Evolutionary conservation across 2,329 filamentous ascomycete genomes (phyloP).

Genomic region (Graphilbum fragrans): DNA sequence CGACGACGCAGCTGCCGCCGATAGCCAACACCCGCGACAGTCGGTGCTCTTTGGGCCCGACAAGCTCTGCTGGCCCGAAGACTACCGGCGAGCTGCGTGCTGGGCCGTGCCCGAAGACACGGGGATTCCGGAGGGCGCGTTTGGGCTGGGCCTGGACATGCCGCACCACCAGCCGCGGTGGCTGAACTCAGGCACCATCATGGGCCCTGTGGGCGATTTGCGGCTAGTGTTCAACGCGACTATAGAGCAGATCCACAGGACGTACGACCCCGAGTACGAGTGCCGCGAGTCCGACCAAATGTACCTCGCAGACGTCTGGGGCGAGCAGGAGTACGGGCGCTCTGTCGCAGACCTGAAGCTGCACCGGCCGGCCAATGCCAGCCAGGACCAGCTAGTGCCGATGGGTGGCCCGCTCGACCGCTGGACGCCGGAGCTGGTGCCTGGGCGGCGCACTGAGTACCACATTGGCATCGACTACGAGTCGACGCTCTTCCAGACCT

Average conservation of each 20-base stretch:
- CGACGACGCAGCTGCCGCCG: not conserved
- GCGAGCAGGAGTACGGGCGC: slow-evolving; percentile 5
- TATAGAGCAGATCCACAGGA: not conserved
- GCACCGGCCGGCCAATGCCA: not conserved
- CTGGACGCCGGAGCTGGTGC: not conserved
- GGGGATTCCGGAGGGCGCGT: not conserved
- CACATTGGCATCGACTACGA: slow-evolving; percentile 4
- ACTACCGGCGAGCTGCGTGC: slow-evolving; percentile 2
- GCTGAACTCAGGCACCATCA: slow-evolving; percentile 5
- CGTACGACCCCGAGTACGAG: slow-evolving; percentile 2
- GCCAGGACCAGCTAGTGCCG: not conserved
- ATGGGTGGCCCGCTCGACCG: not conserved
- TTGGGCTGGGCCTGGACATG: not conserved
- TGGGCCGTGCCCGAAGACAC: slow-evolving; percentile 1
- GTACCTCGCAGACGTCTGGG: slow-evolving; percentile 3
- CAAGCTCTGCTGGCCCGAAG: slow-evolving; percentile 5
- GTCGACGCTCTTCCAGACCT: slow-evolving; percentile 2
- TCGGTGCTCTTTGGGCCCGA: slow-evolving; percentile 2
- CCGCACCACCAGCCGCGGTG: not conserved
- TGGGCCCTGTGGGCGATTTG: not conserved
- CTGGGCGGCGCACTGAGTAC: slow-evolving; percentile 1
- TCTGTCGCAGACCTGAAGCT: not conserved
- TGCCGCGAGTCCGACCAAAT: slow-evolving; percentile 3
- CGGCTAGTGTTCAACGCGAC: slow-evolving; percentile 1
- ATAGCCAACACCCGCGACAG: not conserved